Base-by-base conservation (phyloP, 2,329 filamentous ascomycete species). In the Paecilomyces dactylethromorphus region DNA sequence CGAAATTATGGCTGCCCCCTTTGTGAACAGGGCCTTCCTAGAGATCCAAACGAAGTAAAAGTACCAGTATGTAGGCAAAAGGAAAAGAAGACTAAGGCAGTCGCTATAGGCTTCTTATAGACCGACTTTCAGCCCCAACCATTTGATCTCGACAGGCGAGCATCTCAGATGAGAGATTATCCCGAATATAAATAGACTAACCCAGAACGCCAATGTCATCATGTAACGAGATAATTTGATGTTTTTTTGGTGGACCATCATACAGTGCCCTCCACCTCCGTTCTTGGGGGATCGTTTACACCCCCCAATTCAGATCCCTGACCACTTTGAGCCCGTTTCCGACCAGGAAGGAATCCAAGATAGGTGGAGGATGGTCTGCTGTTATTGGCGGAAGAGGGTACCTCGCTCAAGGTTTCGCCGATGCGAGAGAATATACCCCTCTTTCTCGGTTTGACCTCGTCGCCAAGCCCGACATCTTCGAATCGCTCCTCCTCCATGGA, bases 381-480 rank as follows among this genome's bases (percentile, higher is more conserved):
- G 31, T 78, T 77, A 24, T 68, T 68, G 31, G 61, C 68, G 11
- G 71, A 58, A 53, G 65, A 50, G 22, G 75, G 72, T 15, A 75
- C 68, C 51, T 74, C 74, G 33, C 59, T 64, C 22, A 68, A 70
- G 62, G 74, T 74, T 59, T 92, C 89, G 56, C 88, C 88, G 68
- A 97, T 92, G 64, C 89, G 87, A 54, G 91, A 83, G 55, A 76
- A 75, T 64, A 97, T 91, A 69, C 96, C 87, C 59, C 86, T 87
- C 78, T 91, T 92, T 79, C 91, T 92, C 15, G 82, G 78, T 62
- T 84, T 83, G 54, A 82, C 78, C 39, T 94, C 91, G 64, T 96
- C 92, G 59, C 87, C 85, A 53, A 97, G 78, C 3, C 91, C 91
- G 8, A 97, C 90, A 56, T 97, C 93, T 71, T 97, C 93, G 66